Percentiles rank a stretch among this genome's conserved stretches.
Conservation (phyloP, 169 alveolate genomes). For the Ichthyophthirius multifiliis region DNA sequence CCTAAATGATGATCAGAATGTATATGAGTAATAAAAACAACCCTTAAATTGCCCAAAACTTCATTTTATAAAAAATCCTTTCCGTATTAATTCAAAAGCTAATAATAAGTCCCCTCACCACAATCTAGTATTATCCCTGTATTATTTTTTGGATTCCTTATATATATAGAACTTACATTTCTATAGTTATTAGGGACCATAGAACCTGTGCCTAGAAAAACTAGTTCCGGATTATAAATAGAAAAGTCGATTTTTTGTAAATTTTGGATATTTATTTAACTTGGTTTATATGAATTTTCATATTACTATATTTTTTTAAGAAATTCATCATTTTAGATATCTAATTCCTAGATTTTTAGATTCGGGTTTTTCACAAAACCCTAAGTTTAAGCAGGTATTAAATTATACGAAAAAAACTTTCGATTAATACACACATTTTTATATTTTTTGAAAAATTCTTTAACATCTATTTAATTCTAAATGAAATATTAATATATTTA, state of each 20-base stretch:
- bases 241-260: not conserved
- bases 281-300: not conserved
- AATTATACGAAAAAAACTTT: too few relatives aligned
- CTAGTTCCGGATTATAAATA: not conserved
- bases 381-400: too few relatives aligned
- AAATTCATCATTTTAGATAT: not conserved
- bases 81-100: not conserved
- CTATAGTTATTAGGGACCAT: constrained; percentile 1
- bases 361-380: too few relatives aligned
- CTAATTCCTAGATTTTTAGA: too few relatives aligned
- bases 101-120: constrained; percentile 12
- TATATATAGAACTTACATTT: constrained; percentile 13
- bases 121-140: constrained; percentile 4
- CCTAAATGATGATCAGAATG: constrained; percentile 24
- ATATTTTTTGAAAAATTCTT: too few relatives aligned
- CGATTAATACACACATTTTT: too few relatives aligned
- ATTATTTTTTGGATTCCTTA: not conserved
- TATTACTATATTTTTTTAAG: not conserved
- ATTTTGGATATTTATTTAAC: not conserved
- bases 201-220: constrained; percentile 9
- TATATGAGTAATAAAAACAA: constrained; percentile 3
- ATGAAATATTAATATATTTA: too few relatives aligned
- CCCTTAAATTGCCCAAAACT: not conserved
- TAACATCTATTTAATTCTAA: too few relatives aligned
- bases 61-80: not conserved